A percentile compares a stretch with the other conserved stretches of the same genome.
These are phyloP conservation scores for Kodamaea hsintzibuensis DNA, from an alignment of 805 yeast genomes.

Conservation along the genomic window DNA sequence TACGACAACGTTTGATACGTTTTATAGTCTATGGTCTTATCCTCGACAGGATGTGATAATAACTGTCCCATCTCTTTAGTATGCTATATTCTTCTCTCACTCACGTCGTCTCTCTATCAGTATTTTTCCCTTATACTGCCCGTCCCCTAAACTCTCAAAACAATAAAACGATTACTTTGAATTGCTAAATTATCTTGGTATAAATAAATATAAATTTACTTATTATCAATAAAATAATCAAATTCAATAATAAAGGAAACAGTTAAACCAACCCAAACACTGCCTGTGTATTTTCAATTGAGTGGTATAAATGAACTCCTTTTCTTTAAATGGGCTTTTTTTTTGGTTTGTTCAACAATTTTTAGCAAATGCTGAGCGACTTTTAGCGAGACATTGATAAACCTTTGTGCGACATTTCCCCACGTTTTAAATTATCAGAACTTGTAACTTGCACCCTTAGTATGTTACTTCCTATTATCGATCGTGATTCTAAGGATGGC, in stretches of 20 bases:
- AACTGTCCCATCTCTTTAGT: constrained; percentile 61
- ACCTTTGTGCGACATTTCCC: constrained; percentile 3
- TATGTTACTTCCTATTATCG: constrained; percentile 32
- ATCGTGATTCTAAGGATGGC: constrained; percentile 28
- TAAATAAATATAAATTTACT: not conserved
- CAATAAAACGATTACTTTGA: not conserved
- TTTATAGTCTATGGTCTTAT: constrained; percentile 55
- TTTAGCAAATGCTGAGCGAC: not conserved
- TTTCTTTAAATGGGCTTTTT: not conserved
- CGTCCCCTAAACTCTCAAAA: not conserved
- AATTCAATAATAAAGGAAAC: not conserved
- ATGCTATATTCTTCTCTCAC: no score
- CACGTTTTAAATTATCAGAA: not conserved
- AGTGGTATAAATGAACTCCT: not conserved
- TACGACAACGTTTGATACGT: constrained; percentile 50
- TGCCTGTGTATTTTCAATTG: not conserved
- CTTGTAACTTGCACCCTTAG: not conserved
- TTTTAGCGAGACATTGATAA: not conserved
- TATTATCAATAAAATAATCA: not conserved
- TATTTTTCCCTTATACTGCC: not conserved
- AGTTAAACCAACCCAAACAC: not conserved
- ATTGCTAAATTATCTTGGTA: not conserved
- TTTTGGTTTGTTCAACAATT: constrained; percentile 3
- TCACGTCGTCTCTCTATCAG: not conserved
- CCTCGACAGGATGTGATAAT: constrained; percentile 72